These are phyloP conservation scores for Lachnum nothofagi DNA, from an alignment of 2,329 filamentous ascomycete genomes.

Conservation along the genomic window DNA sequence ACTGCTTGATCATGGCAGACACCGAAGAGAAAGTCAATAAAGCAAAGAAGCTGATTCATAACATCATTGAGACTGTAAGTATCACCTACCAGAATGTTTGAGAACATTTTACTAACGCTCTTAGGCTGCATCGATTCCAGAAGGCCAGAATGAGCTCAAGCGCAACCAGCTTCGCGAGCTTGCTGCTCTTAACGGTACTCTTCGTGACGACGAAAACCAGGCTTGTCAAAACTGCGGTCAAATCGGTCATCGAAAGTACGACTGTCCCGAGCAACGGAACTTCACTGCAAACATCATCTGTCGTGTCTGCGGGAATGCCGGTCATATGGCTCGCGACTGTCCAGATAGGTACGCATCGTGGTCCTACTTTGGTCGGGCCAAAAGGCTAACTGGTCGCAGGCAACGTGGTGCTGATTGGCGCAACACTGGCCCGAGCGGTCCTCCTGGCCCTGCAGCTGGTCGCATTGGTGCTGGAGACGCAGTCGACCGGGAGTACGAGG, in stretches of 20 bases:
- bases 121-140: constrained; percentile 94
- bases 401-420: constrained; percentile 79
- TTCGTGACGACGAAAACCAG: constrained; percentile 98
- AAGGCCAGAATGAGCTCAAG: constrained; percentile 98
- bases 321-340: constrained; percentile 97
- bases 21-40: constrained; percentile 99
- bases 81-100: too few relatives aligned
- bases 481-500: constrained; percentile 91
- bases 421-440: constrained; percentile 58
- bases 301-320: constrained; percentile 93
- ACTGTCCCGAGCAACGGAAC: constrained; percentile 95
- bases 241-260: constrained; percentile 98
- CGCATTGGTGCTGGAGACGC: constrained; percentile 72
- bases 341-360: constrained; percentile 60
- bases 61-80: constrained; percentile 95
- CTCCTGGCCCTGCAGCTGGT: constrained; percentile 50
- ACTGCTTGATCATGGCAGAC: constrained; percentile 99
- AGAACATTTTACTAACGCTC: constrained; percentile 29
- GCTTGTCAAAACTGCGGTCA: constrained; percentile 99
- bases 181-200: constrained; percentile 94
- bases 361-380: not conserved
- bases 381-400: constrained; percentile 45
- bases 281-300: constrained; percentile 99
- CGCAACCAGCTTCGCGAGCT: constrained; percentile 97
- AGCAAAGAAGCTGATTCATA: constrained; percentile 96